These are phyloP conservation scores for Cryptosporidium andersoni DNA, from an alignment of 169 alveolate genomes.

Conservation along the genomic window DNA sequence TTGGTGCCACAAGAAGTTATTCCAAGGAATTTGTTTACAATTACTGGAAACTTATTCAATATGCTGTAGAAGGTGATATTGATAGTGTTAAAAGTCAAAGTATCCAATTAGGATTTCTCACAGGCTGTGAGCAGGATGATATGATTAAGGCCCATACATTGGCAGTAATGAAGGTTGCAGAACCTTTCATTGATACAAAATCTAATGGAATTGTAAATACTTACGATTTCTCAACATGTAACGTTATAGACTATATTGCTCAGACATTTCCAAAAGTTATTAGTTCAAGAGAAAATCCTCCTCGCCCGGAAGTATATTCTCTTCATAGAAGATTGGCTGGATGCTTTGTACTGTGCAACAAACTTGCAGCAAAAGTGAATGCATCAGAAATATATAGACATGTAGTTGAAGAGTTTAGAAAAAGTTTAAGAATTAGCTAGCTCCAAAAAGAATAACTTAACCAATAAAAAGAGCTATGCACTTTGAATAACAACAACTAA, in stretches of 20 bases:
- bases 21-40: slow-evolving; percentile 80
- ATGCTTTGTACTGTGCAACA: slow-evolving; percentile 83
- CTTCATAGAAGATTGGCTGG: slow-evolving; percentile 90
- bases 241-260: slow-evolving; percentile 73
- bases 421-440: neutral
- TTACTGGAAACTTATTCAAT: slow-evolving; percentile 82
- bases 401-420: neutral
- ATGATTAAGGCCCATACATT: slow-evolving; percentile 83
- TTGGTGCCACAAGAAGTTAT: slow-evolving; percentile 86
- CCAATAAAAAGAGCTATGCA: no score
- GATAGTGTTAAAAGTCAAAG: slow-evolving; percentile 71
- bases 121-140: slow-evolving; percentile 83
- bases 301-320: slow-evolving; percentile 91
- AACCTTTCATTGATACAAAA: neutral
- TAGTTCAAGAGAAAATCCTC: slow-evolving; percentile 87
- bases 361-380: slow-evolving; percentile 76
- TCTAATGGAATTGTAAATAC: no score
- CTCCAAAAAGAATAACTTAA: no score
- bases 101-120: slow-evolving; percentile 80
- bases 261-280: slow-evolving; percentile 80
- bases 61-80: slow-evolving; percentile 75
- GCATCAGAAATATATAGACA: slow-evolving; percentile 8
- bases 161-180: slow-evolving; percentile 79
- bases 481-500: no score
- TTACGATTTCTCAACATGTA: slow-evolving; percentile 33